Conservation (phyloP, 768 basidiomycete genomes). For the Rubroboletus satanas region DNA sequence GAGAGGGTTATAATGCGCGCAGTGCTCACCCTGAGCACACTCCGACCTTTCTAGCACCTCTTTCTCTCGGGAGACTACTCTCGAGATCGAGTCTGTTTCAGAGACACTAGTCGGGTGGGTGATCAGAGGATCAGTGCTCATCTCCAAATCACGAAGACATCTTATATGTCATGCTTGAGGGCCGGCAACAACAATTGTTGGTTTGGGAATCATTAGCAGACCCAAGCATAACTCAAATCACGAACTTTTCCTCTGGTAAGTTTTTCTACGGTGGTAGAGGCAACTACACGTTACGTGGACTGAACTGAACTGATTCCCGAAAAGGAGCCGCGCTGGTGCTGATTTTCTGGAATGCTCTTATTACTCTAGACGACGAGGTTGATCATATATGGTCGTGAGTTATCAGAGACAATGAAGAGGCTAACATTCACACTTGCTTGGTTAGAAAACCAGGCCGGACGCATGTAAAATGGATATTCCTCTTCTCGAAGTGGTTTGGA, state of each 20-base stretch:
- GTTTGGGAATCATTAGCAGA: neutral
- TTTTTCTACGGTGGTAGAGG: neutral
- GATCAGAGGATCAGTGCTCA: neutral
- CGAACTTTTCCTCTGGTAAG: constrained; percentile 12
- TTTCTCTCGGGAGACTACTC: neutral
- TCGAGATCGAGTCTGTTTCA: neutral
- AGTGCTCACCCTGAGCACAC: too few species aligned
- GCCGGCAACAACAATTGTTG: neutral
- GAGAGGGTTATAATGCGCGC: neutral
- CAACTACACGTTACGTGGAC: neutral
- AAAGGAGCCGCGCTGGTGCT: constrained; percentile 9
- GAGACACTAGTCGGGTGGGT: neutral
- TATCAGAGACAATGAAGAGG: neutral
- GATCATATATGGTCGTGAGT: constrained; percentile 23
- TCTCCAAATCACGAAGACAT: neutral
- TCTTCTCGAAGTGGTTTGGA: constrained; percentile 25
- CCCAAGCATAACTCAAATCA: constrained; percentile 1
- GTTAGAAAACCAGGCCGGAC: constrained; percentile 6
- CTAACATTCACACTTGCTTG: neutral
- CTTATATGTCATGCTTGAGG: neutral
- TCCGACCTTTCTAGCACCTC: neutral
- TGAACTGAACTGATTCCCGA: neutral
- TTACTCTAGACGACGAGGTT: constrained; percentile 17
- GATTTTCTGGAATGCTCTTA: constrained; percentile 15
- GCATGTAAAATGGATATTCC: constrained; percentile 19